Evolutionary conservation across 352 stramenopile species (phyloP).

Genomic region (Plasmopara muralis): DNA sequence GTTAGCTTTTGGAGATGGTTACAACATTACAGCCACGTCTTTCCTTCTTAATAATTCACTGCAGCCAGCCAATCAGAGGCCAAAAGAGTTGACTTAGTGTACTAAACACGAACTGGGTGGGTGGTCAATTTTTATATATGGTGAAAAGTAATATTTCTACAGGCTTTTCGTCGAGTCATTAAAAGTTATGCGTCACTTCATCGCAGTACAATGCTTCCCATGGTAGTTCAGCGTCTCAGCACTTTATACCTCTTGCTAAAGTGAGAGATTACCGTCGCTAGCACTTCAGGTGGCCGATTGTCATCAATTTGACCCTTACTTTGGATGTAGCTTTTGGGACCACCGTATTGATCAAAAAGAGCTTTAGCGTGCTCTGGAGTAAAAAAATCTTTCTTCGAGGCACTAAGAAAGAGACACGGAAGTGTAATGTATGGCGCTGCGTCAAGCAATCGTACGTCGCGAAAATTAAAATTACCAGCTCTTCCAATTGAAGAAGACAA

Average conservation of each 20-base stretch:
- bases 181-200: too few species aligned
- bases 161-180: too few species aligned
- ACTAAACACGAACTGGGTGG: too few species aligned
- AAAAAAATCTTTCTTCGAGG: constrained; percentile 72
- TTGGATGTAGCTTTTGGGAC: constrained; percentile 47
- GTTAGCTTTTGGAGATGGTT: too few species aligned
- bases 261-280: constrained; percentile 35
- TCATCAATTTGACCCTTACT: constrained; percentile 55
- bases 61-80: too few species aligned
- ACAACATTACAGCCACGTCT: too few species aligned
- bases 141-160: too few species aligned
- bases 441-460: constrained; percentile 47
- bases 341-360: constrained; percentile 52
- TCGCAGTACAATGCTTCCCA: too few species aligned
- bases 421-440: constrained; percentile 31
- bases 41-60: too few species aligned
- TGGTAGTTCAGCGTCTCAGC: constrained; percentile 8
- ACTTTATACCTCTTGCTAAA: constrained; percentile 27
- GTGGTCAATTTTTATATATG: too few species aligned
- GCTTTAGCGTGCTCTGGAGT: constrained; percentile 44
- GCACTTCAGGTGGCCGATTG: constrained; percentile 44
- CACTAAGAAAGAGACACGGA: constrained; percentile 61
- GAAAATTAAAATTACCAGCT: constrained; percentile 46
- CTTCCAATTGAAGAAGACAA: constrained; percentile 62
- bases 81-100: too few species aligned